Conservation (phyloP, 176 grass and related monocot species). For the Bromus sterilis region DNA sequence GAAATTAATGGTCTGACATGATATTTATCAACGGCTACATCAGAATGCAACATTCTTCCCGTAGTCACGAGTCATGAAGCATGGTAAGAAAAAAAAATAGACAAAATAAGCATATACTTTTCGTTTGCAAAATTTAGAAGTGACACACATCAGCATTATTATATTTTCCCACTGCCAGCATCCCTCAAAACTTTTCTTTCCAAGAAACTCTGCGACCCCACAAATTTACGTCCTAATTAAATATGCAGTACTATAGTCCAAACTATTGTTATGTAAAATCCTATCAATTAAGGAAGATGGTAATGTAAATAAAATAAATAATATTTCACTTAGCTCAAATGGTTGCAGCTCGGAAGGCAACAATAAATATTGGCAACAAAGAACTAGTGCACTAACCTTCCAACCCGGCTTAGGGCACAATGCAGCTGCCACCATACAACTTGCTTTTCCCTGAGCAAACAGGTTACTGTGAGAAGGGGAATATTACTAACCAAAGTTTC, state of each 20-base stretch:
- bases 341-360: background rate
- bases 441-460: conserved; percentile 76
- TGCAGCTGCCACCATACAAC: conserved; percentile 81
- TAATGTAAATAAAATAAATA: background rate
- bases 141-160: background rate
- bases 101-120: background rate
- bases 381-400: conserved; percentile 52
- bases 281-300: background rate
- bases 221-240: background rate
- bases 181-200: background rate
- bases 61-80: background rate
- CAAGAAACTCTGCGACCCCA: background rate
- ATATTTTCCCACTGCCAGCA: background rate
- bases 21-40: background rate
- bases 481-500: background rate
- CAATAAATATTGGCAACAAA: background rate
- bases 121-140: background rate
- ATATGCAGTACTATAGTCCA: background rate
- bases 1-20: conserved; percentile 25
- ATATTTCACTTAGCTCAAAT: background rate
- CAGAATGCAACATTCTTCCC: background rate
- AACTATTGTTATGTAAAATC: background rate
- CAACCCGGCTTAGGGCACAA: conserved; percentile 77
- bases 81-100: background rate
- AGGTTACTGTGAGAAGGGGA: background rate